Percentiles rank a stretch among this genome's conserved stretches.
phyloP scores from a whole-genome alignment of 345 rosid genomes.

The Hevea brasiliensis region DNA sequence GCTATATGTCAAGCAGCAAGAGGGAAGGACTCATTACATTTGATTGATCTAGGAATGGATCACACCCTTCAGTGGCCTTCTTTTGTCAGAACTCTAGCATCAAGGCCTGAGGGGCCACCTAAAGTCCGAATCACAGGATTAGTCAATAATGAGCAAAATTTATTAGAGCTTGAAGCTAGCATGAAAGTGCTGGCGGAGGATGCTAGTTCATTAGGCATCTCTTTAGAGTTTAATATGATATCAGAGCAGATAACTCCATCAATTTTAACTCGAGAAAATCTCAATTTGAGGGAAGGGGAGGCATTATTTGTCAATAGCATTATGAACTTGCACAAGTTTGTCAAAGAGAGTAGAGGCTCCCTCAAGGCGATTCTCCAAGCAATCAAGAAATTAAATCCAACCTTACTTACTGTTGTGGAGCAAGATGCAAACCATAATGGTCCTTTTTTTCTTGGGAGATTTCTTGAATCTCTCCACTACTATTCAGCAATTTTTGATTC shows the following conservation, averaged over 20 bases:
- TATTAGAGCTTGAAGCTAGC: conserved; percentile 30
- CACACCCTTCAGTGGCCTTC: conserved; percentile 62
- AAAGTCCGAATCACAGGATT: conserved; percentile 50
- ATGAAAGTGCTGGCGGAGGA: conserved; percentile 41
- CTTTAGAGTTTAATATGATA: conserved; percentile 34
- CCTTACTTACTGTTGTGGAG: conserved; percentile 52
- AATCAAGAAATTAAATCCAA: conserved; percentile 53
- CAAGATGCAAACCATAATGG: conserved; percentile 76
- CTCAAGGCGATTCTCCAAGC: conserved; percentile 69
- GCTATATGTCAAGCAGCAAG: conserved; percentile 55
- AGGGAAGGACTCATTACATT: conserved; percentile 44
- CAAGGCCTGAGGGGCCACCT: conserved; percentile 53
- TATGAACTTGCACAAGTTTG: conserved; percentile 61
- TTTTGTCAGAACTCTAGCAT: conserved; percentile 50
- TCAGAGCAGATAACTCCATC: conserved; percentile 37
- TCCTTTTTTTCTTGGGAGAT: conserved; percentile 65
- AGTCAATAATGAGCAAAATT: conserved; percentile 20
- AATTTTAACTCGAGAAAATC: conserved; percentile 45
- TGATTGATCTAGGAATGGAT: conserved; percentile 56
- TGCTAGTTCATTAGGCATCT: conserved; percentile 41
- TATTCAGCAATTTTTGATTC: conserved; percentile 67
- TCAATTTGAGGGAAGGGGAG: conserved; percentile 50
- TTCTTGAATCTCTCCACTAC: conserved; percentile 69
- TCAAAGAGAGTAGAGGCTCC: conserved; percentile 60
- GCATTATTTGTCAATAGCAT: conserved; percentile 49